phyloP scores from a whole-genome alignment of 192 early-diverging fungal genomes.

The Coemansia sp. region DNA sequence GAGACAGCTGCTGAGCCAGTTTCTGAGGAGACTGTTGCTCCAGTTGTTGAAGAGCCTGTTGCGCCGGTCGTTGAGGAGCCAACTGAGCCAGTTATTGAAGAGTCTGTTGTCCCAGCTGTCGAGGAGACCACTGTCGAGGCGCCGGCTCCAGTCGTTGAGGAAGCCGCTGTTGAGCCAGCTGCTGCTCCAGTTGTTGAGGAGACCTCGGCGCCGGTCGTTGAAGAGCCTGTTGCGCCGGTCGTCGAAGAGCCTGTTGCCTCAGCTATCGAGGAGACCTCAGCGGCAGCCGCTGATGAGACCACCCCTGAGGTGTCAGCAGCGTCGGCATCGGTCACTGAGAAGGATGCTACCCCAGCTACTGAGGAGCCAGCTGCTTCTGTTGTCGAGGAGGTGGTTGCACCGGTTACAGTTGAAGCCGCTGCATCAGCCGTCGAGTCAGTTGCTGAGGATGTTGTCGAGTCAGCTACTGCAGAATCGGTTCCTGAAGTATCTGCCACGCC shows the following conservation, averaged over 20 bases:
- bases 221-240: neutral
- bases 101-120: neutral
- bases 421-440: constrained; percentile 1
- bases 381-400: neutral
- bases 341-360: neutral
- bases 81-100: neutral
- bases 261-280: neutral
- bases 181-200: constrained; percentile 9
- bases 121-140: constrained; percentile 5
- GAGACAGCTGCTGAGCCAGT: neutral
- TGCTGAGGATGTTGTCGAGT: neutral
- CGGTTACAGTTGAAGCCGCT: neutral
- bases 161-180: neutral
- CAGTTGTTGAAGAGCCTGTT: neutral
- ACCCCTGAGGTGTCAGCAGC: neutral
- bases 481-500: neutral
- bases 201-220: neutral
- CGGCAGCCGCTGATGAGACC: neutral
- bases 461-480: neutral
- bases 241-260: neutral
- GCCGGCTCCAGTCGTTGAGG: neutral
- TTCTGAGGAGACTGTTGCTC: neutral
- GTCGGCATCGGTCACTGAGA: neutral
- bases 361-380: constrained; percentile 2
- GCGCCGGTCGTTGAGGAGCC: neutral